Conservation (phyloP, 2,329 filamentous ascomycete genomes). For the Raffaelea albimanens region DNA sequence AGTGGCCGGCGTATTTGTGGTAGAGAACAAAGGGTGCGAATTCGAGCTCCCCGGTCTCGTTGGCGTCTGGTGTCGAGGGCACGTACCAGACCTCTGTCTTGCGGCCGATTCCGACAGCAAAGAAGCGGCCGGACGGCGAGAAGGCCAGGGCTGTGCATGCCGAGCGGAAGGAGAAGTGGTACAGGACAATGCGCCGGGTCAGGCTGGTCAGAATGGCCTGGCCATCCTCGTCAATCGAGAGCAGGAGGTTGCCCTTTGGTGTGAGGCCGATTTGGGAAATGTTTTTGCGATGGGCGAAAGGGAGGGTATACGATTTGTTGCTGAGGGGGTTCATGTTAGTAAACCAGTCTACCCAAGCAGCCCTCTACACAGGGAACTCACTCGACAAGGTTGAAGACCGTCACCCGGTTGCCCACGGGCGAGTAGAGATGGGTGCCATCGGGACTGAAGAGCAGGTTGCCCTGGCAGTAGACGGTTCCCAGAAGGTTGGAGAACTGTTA, state of each 20-base stretch:
- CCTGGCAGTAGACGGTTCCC: slow-evolving; percentile 96
- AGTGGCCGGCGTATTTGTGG: slow-evolving; percentile 78
- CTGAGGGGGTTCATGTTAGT: slow-evolving; percentile 32
- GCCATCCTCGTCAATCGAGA: slow-evolving; percentile 90
- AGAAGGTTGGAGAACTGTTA: slow-evolving; percentile 90
- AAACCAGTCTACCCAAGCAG: neutral
- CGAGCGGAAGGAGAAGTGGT: slow-evolving; percentile 92
- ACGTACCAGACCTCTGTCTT: slow-evolving; percentile 95
- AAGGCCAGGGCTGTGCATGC: slow-evolving; percentile 77
- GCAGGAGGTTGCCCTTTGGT: slow-evolving; percentile 81
- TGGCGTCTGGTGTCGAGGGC: slow-evolving; percentile 76
- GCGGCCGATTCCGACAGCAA: slow-evolving; percentile 78
- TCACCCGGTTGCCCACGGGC: slow-evolving; percentile 90
- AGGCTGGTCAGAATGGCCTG: slow-evolving; percentile 90
- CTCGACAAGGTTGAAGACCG: slow-evolving; percentile 95
- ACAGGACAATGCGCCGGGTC: slow-evolving; percentile 72
- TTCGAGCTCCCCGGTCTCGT: slow-evolving; percentile 71
- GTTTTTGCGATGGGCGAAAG: slow-evolving; percentile 89
- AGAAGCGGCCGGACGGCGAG: slow-evolving; percentile 82
- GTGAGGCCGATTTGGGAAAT: slow-evolving; percentile 82
- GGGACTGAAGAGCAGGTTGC: slow-evolving; percentile 91
- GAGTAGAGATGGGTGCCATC: slow-evolving; percentile 95
- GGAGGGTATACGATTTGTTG: slow-evolving; percentile 79
- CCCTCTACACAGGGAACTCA: slow-evolving; percentile 31
- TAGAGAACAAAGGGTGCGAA: slow-evolving; percentile 92